Percentiles rank a stretch among this genome's conserved stretches.
phyloP scores from a whole-genome alignment of 257 asterid species.

The Fraxinus quadrangulata region DNA sequence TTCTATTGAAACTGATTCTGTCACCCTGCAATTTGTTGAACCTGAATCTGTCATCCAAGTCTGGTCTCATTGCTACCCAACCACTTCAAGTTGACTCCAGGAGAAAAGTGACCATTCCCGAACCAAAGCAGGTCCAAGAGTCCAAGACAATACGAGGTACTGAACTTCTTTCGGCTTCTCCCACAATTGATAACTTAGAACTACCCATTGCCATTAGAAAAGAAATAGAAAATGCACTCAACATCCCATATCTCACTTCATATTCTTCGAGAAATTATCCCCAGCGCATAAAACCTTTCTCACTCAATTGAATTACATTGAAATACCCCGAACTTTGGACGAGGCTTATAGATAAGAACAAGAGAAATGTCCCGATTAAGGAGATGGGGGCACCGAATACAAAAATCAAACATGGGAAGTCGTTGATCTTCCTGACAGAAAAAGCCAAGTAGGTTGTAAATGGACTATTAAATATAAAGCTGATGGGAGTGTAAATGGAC shows the following conservation, averaged over 20 bases:
- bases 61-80: neutral
- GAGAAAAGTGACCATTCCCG: neutral
- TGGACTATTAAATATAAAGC: neutral
- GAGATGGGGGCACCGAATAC: neutral
- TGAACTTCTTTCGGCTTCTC: neutral
- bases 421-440: neutral
- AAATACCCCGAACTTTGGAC: neutral
- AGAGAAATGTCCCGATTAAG: neutral
- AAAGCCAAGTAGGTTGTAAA: neutral
- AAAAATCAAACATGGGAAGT: neutral
- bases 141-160: neutral
- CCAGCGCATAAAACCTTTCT: neutral
- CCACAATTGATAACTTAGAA: neutral
- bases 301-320: neutral
- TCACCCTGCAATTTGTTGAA: neutral
- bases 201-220: neutral
- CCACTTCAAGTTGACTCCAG: neutral
- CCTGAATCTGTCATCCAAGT: neutral
- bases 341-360: constrained; percentile 5
- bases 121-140: neutral
- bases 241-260: neutral
- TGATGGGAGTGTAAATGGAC: neutral
- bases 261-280: neutral
- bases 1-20: neutral
- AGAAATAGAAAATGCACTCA: constrained; percentile 3